phyloP scores from a whole-genome alignment of 208 protist species.

The Wallacemonas rigidus region DNA sequence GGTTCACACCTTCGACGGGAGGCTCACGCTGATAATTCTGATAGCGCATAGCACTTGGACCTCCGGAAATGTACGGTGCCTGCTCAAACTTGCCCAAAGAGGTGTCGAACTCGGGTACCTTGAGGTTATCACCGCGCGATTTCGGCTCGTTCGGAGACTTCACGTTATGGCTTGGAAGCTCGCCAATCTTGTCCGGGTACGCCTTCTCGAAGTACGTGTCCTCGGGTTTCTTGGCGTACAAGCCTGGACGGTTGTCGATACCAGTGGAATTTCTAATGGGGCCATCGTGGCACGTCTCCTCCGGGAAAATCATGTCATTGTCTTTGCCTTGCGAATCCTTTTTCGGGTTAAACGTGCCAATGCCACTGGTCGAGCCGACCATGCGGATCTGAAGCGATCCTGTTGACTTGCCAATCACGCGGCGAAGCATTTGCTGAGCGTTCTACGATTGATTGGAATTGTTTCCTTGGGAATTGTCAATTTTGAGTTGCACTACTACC shows the following conservation, averaged over 20 bases:
- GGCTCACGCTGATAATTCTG: constrained; percentile 75
- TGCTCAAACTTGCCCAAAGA: constrained; percentile 84
- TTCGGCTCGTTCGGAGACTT: constrained; percentile 40
- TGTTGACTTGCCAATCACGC: not conserved
- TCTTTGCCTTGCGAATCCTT: constrained; percentile 15
- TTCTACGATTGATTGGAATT: not conserved
- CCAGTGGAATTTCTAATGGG: constrained; percentile 47
- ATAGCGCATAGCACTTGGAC: constrained; percentile 78
- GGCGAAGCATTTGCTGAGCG: constrained; percentile 11
- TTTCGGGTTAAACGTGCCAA: constrained; percentile 25
- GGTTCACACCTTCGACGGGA: constrained; percentile 53
- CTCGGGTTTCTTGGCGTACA: constrained; percentile 50
- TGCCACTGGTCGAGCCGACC: not conserved
- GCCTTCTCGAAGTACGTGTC: constrained; percentile 71
- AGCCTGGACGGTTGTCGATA: constrained; percentile 58
- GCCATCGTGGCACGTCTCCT: constrained; percentile 31
- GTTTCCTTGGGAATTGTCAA: not conserved
- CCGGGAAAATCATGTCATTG: constrained; percentile 22
- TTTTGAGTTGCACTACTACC: not conserved
- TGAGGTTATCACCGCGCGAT: constrained; percentile 75
- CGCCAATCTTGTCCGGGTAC: constrained; percentile 43
- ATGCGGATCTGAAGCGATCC: constrained; percentile 1
- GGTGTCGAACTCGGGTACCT: constrained; percentile 75
- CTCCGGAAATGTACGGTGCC: constrained; percentile 79
- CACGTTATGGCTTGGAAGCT: constrained; percentile 41